A percentile compares a stretch with the other conserved stretches of the same genome.
Evolutionary conservation across 2,329 filamentous ascomycete genomes (phyloP).

Genomic region (Penicillium oxalicum): DNA sequence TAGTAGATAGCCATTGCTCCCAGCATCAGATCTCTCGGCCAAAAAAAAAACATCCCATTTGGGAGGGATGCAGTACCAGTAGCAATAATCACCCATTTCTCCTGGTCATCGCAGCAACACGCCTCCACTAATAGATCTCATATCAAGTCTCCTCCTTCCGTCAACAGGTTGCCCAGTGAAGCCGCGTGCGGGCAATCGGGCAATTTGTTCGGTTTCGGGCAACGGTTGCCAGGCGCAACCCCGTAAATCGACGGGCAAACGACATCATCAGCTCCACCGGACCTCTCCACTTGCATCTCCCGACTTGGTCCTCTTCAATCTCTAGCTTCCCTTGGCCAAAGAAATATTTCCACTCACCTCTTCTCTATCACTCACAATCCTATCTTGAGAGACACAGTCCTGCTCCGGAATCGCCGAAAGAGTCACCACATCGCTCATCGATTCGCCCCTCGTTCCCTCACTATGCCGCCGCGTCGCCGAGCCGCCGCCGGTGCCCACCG

Average conservation of each 20-base stretch:
- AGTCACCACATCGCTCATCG: not conserved
- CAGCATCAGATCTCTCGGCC: too few species aligned
- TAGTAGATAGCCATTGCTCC: too few species aligned
- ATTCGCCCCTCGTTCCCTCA: not conserved
- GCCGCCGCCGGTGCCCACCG: constrained; percentile 29
- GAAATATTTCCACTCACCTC: not conserved
- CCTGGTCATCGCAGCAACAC: too few species aligned
- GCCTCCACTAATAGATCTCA: too few species aligned
- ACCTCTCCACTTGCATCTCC: not conserved
- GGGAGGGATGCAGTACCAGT: too few species aligned
- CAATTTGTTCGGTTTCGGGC: not conserved
- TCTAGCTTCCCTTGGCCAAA: not conserved
- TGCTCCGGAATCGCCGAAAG: too few species aligned
- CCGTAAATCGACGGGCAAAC: not conserved
- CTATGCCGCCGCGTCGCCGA: constrained; percentile 41
- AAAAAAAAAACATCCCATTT: too few species aligned
- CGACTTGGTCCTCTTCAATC: not conserved
- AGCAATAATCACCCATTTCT: too few species aligned
- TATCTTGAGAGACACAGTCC: too few species aligned
- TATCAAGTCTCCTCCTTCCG: too few species aligned
- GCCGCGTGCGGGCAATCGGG: not conserved
- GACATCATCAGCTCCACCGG: constrained; percentile 6
- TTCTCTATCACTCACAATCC: too few species aligned
- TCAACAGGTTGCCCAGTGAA: too few species aligned
- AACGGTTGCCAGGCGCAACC: constrained; percentile 7